Evolutionary conservation across 306 rosid species (phyloP).

Genomic region (Sindora glabra): DNA sequence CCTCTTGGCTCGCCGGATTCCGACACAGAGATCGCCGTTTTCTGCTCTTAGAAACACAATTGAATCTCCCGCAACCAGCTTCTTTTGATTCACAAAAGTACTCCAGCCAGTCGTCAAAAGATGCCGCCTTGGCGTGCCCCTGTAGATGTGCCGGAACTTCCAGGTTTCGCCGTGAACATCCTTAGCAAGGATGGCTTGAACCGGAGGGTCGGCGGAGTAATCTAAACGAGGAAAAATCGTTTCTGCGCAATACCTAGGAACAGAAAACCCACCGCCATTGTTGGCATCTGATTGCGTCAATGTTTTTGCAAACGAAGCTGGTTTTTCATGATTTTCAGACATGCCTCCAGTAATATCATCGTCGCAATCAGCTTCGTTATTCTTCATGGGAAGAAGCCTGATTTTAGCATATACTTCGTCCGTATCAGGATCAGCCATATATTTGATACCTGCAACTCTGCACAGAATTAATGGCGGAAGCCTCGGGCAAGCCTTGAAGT

Average conservation of each 20-base stretch:
- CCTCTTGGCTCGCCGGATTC: constrained; percentile 79
- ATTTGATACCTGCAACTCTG: constrained; percentile 51
- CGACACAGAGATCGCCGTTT: constrained; percentile 83
- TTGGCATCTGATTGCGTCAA: constrained; percentile 95
- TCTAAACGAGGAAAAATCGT: constrained; percentile 86
- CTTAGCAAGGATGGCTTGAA: constrained; percentile 73
- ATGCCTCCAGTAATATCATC: constrained; percentile 34
- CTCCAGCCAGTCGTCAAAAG: constrained; percentile 98
- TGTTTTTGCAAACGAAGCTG: constrained; percentile 77
- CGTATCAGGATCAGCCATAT: constrained; percentile 81
- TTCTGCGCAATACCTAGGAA: constrained; percentile 89
- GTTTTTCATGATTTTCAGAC: constrained; percentile 53
- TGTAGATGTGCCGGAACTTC: constrained; percentile 85
- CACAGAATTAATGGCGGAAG: constrained; percentile 56
- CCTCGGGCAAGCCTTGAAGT: constrained; percentile 46
- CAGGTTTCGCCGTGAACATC: constrained; percentile 92
- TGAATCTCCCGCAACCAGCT: constrained; percentile 87
- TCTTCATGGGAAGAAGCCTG: constrained; percentile 43
- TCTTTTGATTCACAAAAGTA: constrained; percentile 86
- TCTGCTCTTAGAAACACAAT: constrained; percentile 78
- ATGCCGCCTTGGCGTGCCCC: constrained; percentile 95
- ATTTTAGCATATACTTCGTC: constrained; percentile 80
- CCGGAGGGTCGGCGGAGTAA: constrained; percentile 70
- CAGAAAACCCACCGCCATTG: constrained; percentile 94
- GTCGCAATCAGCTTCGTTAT: constrained; percentile 23